Evolutionary conservation across 306 rosid genomes (phyloP).

Genomic region (Abrus pulchellus): DNA sequence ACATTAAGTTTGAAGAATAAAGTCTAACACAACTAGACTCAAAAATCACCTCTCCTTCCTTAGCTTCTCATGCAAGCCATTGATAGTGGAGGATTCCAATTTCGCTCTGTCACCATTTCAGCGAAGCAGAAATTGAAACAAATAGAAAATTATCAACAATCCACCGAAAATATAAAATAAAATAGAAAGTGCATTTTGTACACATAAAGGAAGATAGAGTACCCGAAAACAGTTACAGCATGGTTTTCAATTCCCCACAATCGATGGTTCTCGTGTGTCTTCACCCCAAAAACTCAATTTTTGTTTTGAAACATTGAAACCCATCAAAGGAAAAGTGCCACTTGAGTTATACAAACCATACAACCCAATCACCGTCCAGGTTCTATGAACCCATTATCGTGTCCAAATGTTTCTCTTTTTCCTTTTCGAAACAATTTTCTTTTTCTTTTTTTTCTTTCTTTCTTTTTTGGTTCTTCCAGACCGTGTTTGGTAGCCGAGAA

Average conservation of each 20-base stretch:
- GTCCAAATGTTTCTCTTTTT: neutral
- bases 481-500: conserved; percentile 20
- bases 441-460: too few species aligned
- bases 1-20: conserved; percentile 48
- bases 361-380: conserved; percentile 46
- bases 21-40: conserved; percentile 45
- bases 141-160: neutral
- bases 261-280: conserved; percentile 65
- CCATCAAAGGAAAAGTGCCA: conserved; percentile 8
- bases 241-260: conserved; percentile 63
- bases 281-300: conserved; percentile 45
- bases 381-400: conserved; percentile 49
- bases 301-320: conserved; percentile 19
- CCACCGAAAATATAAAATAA: neutral
- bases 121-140: neutral
- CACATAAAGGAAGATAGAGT: conserved; percentile 26
- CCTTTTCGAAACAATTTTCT: too few species aligned
- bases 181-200: neutral
- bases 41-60: conserved; percentile 52
- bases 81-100: conserved; percentile 70
- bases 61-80: conserved; percentile 64
- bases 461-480: neutral
- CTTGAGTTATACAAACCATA: neutral
- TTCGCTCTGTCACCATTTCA: conserved; percentile 21
- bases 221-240: conserved; percentile 54